phyloP scores from a whole-genome alignment of 2,329 filamentous ascomycete genomes.

The Teratosphaeria pseudoeucalypti region DNA sequence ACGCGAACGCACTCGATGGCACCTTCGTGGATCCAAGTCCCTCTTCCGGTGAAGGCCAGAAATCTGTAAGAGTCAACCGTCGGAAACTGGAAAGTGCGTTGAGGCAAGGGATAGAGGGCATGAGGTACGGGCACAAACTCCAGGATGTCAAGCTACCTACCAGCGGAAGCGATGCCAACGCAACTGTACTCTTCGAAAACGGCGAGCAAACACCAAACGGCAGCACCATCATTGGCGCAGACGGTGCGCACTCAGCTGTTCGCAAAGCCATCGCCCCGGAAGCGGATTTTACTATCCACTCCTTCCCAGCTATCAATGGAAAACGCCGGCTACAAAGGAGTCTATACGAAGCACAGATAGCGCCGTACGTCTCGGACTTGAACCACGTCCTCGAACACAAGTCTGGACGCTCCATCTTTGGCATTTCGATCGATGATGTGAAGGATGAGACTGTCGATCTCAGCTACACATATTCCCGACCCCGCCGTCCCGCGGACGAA shows the following conservation, averaged over 20 bases:
- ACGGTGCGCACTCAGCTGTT: constrained; percentile 29
- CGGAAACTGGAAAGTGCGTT: constrained; percentile 27
- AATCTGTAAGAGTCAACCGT: constrained; percentile 27
- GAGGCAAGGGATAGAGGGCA: constrained; percentile 26
- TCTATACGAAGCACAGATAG: constrained; percentile 7
- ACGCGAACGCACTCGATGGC: constrained; percentile 22
- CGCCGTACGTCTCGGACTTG: constrained; percentile 7
- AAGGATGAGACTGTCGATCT: constrained; percentile 19
- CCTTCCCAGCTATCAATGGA: constrained; percentile 29
- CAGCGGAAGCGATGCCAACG: not conserved
- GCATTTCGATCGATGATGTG: constrained; percentile 25
- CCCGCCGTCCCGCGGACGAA: constrained; percentile 10
- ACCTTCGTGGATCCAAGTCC: constrained; percentile 18
- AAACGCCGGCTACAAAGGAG: constrained; percentile 16
- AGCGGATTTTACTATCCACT: constrained; percentile 23
- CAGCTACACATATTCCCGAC: constrained; percentile 32
- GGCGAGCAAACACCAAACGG: not conserved
- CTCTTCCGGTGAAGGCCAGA: constrained; percentile 5
- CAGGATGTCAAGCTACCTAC: not conserved
- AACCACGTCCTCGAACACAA: constrained; percentile 19
- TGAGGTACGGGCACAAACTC: constrained; percentile 17
- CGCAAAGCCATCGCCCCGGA: constrained; percentile 20
- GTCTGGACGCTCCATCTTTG: constrained; percentile 16
- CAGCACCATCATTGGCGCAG: constrained; percentile 25
- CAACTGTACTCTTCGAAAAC: constrained; percentile 1